Evolutionary conservation across 257 asterid genomes (phyloP), one percentile per base, ranked within the genome.

Genomic region (Fraxinus americana): DNA sequence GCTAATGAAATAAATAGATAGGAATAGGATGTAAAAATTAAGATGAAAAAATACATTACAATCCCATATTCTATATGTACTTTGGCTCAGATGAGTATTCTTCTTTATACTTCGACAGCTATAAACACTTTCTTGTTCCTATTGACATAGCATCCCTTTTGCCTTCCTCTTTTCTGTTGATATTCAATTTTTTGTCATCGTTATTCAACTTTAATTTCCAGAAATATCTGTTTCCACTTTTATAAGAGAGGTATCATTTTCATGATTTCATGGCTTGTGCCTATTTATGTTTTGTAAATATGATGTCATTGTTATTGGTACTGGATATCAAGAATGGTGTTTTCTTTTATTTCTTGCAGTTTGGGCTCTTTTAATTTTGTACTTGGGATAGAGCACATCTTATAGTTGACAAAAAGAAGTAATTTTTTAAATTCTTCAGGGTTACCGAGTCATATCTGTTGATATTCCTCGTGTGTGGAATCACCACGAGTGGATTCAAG

Each of bases 401-500:
- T 74, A 13, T 67, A 25, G 35, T 68, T 75, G 41, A 70, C 73
- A 61, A 77, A 69, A 57, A 29, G 12, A 77, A 78, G 48, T 84
- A 77, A 29, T 66, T 9, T 75, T 71, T 69, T 52, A 41, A 29
- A 23, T 67, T 81, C 82, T 74, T 77, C 98, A 96, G 99, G 98
- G 98, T 74, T 93, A 92, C 86, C 97, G 98, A 67, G 87, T 96
- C 76, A 93, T 96, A 80, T 93, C 99, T 41, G 90, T 96, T 78
- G 99, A 96, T 86, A 96, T 96, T 88, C 98, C 99, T 27, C 81
- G 96, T 48, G 95, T 87, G 61, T 93, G 99, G 99, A 92, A 88
- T 88, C 89, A 92, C 80, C 90, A 85, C 4, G 99, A 96, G 83
- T 96, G 99, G 99, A 79, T 93, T 84, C 97, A 89, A 78, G 96